A percentile compares a stretch with the other conserved stretches of the same genome.
phyloP scores from a whole-genome alignment of 768 basidiomycete species.

The Pisolithus tinctorius region DNA sequence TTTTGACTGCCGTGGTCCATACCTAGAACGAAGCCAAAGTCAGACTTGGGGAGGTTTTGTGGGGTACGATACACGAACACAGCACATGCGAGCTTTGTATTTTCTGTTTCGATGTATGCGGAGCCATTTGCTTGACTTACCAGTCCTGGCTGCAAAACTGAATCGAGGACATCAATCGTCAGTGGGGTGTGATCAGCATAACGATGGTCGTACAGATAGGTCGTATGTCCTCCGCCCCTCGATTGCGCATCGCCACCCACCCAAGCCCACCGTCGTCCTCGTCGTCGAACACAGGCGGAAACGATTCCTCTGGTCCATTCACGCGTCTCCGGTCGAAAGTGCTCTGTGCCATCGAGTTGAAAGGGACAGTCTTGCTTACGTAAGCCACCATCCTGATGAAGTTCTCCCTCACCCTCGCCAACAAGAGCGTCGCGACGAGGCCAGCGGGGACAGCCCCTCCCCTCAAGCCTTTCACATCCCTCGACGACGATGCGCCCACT shows the following conservation, averaged over 20 bases:
- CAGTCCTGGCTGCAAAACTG: conserved; percentile 85
- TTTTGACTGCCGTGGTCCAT: conserved; percentile 83
- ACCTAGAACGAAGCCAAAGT: conserved; percentile 35
- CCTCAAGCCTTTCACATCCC: conserved; percentile 54
- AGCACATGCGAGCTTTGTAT: conserved; percentile 91
- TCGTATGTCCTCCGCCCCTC: conserved; percentile 60
- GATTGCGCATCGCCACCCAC: conserved; percentile 36
- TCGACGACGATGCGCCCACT: conserved; percentile 55
- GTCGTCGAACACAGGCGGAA: conserved; percentile 51
- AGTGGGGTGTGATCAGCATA: conserved; percentile 1
- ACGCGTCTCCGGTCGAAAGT: conserved; percentile 81
- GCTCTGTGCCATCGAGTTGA: conserved; percentile 39
- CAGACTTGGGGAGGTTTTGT: background rate
- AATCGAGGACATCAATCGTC: conserved; percentile 6
- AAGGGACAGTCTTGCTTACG: conserved; percentile 10
- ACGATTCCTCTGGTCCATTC: conserved; percentile 85
- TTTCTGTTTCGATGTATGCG: conserved; percentile 90
- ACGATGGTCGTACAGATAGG: conserved; percentile 66
- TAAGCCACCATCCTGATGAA: conserved; percentile 49
- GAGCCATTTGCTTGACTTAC: conserved; percentile 94
- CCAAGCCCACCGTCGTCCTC: conserved; percentile 20
- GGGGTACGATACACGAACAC: conserved; percentile 52
- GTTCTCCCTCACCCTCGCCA: conserved; percentile 77
- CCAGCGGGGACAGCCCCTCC: conserved; percentile 46
- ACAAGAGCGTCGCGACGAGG: conserved; percentile 38